phyloP scores from a whole-genome alignment of 768 basidiomycete genomes.

The Lentinula lateritia region DNA sequence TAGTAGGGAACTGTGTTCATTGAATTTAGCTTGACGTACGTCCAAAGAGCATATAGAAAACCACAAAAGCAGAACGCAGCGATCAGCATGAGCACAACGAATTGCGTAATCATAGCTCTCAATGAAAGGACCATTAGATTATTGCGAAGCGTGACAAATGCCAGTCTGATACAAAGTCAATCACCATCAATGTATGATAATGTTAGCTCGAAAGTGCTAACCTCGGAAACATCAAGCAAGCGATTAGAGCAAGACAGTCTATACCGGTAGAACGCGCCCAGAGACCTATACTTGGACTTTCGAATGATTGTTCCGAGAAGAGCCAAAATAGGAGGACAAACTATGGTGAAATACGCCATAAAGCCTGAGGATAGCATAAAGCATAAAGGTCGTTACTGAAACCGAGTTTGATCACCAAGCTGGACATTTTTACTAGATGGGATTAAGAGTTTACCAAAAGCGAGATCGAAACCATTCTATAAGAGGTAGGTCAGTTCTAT shows the following conservation, averaged over 20 bases:
- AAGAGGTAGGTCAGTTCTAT: slow-evolving; percentile 4
- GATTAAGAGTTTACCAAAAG: slow-evolving; percentile 55
- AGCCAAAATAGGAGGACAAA: slow-evolving; percentile 23
- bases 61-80: slow-evolving; percentile 90
- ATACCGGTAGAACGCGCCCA: slow-evolving; percentile 71
- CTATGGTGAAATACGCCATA: slow-evolving; percentile 73
- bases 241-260: slow-evolving; percentile 84
- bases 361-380: slow-evolving; percentile 72
- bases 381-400: slow-evolving; percentile 69
- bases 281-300: slow-evolving; percentile 29
- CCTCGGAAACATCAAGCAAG: slow-evolving; percentile 89
- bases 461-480: slow-evolving; percentile 90
- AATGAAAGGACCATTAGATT: slow-evolving; percentile 77
- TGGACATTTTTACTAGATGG: not conserved
- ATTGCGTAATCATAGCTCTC: slow-evolving; percentile 92
- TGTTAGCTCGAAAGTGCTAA: slow-evolving; percentile 17
- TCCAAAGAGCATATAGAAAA: slow-evolving; percentile 91
- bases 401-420: not conserved
- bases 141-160: slow-evolving; percentile 84
- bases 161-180: slow-evolving; percentile 46
- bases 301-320: not conserved
- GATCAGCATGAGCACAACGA: slow-evolving; percentile 75
- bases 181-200: not conserved
- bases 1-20: not conserved
- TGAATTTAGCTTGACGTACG: slow-evolving; percentile 44